Evolutionary conservation across 2,329 filamentous ascomycete species (phyloP).

Genomic region (Colletotrichum euphorbiae): DNA sequence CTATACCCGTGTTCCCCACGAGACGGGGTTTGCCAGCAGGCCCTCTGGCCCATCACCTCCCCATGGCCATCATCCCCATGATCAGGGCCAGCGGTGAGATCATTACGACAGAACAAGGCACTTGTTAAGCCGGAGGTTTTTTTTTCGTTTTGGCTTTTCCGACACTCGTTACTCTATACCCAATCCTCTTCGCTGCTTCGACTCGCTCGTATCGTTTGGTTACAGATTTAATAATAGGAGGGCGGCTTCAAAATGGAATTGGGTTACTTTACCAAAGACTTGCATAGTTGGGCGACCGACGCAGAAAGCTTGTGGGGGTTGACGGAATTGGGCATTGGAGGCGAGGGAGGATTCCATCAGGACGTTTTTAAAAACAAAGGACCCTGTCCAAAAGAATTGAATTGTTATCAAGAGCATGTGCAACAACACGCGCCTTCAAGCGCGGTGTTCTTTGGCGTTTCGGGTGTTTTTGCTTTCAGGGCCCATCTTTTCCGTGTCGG

Average conservation of each 20-base stretch:
- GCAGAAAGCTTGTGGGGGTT: slow-evolving; percentile 13
- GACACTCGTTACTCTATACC: slow-evolving; percentile 34
- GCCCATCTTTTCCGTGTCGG: too few species aligned
- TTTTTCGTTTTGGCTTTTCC: not conserved
- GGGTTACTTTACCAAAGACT: slow-evolving; percentile 29
- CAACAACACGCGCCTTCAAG: not conserved
- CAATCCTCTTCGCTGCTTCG: slow-evolving; percentile 28
- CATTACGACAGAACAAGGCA: slow-evolving; percentile 25
- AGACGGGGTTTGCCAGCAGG: slow-evolving; percentile 40
- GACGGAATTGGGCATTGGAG: slow-evolving; percentile 16
- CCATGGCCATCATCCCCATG: slow-evolving; percentile 26
- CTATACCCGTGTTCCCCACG: slow-evolving; percentile 39
- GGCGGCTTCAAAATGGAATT: slow-evolving; percentile 20
- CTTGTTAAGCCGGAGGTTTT: slow-evolving; percentile 3
- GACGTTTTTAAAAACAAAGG: slow-evolving; percentile 23
- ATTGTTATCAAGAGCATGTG: not conserved
- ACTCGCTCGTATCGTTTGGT: slow-evolving; percentile 23
- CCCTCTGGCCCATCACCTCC: slow-evolving; percentile 22
- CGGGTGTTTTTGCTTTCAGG: not conserved
- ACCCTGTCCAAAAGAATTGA: slow-evolving; percentile 6
- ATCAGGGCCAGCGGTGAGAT: slow-evolving; percentile 26
- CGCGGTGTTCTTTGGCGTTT: not conserved
- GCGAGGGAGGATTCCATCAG: slow-evolving; percentile 1
- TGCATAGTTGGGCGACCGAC: slow-evolving; percentile 41
- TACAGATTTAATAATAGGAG: slow-evolving; percentile 36